Percentiles rank a stretch among this genome's conserved stretches.
phyloP scores from a whole-genome alignment of 176 grass and related monocot species.

The Hordeum marinum region DNA sequence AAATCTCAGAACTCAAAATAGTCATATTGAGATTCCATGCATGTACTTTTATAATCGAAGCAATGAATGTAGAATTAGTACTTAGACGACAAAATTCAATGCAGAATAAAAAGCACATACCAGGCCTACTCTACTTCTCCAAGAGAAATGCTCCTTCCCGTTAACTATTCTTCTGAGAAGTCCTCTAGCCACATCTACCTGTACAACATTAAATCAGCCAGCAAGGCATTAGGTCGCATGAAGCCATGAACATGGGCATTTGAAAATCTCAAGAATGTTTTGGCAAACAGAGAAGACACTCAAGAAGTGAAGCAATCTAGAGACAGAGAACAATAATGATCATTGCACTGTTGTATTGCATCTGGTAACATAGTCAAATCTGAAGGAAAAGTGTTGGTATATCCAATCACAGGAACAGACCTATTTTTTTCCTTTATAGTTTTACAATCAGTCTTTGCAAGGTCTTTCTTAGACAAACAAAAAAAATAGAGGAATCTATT shows the following conservation, averaged over 20 bases:
- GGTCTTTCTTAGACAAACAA: background rate
- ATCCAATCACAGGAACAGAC: background rate
- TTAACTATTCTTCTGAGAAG: constrained; percentile 72
- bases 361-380: constrained; percentile 6
- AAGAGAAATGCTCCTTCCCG: constrained; percentile 63
- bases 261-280: constrained; percentile 19
- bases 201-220: constrained; percentile 33
- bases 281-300: background rate
- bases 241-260: background rate
- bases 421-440: background rate
- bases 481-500: background rate
- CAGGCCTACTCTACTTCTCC: constrained; percentile 94
- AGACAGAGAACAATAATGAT: constrained; percentile 6
- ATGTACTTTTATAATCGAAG: background rate
- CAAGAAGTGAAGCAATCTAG: background rate
- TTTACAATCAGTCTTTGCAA: background rate
- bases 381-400: background rate
- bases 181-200: constrained; percentile 77
- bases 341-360: background rate
- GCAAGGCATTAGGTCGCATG: background rate
- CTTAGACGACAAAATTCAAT: background rate
- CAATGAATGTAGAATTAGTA: background rate
- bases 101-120: constrained; percentile 37
- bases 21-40: background rate
- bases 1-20: background rate